Conservation (phyloP, 495 filamentous ascomycete genomes). For the Penicillium lagena region DNA sequence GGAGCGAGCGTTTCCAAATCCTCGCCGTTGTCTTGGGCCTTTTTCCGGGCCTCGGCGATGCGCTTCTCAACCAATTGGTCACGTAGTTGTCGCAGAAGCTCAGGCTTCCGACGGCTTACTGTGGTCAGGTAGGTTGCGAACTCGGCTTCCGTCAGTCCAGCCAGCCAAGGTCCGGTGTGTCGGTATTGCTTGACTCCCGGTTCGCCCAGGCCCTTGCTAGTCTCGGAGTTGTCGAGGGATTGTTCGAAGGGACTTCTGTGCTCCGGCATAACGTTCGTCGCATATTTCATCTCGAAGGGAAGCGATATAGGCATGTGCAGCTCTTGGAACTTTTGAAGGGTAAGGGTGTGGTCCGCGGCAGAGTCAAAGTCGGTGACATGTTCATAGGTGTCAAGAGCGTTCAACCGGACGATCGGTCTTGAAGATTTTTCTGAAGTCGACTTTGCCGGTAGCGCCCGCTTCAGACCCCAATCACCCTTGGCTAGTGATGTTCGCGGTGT, state of each 20-base stretch:
- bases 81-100: constrained; percentile 58
- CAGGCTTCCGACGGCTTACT: constrained; percentile 51
- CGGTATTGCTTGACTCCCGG: constrained; percentile 31
- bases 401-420: constrained; percentile 64
- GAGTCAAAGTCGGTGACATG: constrained; percentile 89
- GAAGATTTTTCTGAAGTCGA: constrained; percentile 62
- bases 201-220: constrained; percentile 21
- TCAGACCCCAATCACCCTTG: constrained; percentile 91
- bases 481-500: constrained; percentile 68
- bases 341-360: constrained; percentile 73
- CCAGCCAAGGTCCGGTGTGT: constrained; percentile 71
- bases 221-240: constrained; percentile 40
- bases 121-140: constrained; percentile 62
- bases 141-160: constrained; percentile 63
- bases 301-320: constrained; percentile 59
- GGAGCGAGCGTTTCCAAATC: constrained; percentile 21
- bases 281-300: constrained; percentile 24
- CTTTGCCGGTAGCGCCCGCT: constrained; percentile 71
- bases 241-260: constrained; percentile 48
- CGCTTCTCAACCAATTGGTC: constrained; percentile 33
- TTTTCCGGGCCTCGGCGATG: constrained; percentile 30
- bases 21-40: constrained; percentile 44
- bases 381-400: constrained; percentile 76
- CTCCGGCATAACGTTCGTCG: constrained; percentile 22
- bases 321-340: constrained; percentile 83